These are phyloP conservation scores for Fusarium hostae DNA, from an alignment of 2,329 filamentous ascomycete species.

Conservation along the genomic window DNA sequence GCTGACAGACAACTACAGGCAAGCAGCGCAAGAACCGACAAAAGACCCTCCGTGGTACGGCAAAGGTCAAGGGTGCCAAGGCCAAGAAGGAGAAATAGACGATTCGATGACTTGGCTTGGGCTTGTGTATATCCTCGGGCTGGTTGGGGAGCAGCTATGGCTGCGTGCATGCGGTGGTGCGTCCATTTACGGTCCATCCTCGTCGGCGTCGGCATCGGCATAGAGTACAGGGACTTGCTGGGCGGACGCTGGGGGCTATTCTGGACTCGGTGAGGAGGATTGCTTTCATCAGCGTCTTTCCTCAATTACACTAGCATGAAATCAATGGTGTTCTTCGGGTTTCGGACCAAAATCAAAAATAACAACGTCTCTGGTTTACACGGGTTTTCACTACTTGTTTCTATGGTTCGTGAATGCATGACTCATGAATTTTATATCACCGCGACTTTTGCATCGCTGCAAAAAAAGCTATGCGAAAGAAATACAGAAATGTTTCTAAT, in stretches of 20 bases:
- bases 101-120: conserved; percentile 49
- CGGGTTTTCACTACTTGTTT: not conserved
- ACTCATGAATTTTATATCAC: not conserved
- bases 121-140: conserved; percentile 48
- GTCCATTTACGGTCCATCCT: conserved; percentile 36
- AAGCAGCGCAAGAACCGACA: conserved; percentile 99
- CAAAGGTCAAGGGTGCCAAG: conserved; percentile 96
- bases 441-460: not conserved
- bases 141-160: conserved; percentile 44
- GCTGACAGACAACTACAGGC: conserved; percentile 68
- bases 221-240: conserved; percentile 44
- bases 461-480: not conserved
- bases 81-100: conserved; percentile 94
- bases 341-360: conserved; percentile 50
- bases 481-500: not conserved
- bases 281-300: conserved; percentile 46
- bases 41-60: conserved; percentile 98
- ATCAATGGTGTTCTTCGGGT: conserved; percentile 56
- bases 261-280: conserved; percentile 46
- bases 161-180: conserved; percentile 46
- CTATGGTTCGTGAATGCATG: conserved; percentile 16
- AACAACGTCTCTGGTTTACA: conserved; percentile 37
- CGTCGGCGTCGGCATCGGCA: conserved; percentile 42
- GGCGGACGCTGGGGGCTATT: conserved; percentile 37
- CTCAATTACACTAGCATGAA: conserved; percentile 56